Evolutionary conservation across 2,329 filamentous ascomycete species (phyloP), one percentile per base, ranked within the genome.

Genomic region (Beauveria scarabaeidicola): DNA sequence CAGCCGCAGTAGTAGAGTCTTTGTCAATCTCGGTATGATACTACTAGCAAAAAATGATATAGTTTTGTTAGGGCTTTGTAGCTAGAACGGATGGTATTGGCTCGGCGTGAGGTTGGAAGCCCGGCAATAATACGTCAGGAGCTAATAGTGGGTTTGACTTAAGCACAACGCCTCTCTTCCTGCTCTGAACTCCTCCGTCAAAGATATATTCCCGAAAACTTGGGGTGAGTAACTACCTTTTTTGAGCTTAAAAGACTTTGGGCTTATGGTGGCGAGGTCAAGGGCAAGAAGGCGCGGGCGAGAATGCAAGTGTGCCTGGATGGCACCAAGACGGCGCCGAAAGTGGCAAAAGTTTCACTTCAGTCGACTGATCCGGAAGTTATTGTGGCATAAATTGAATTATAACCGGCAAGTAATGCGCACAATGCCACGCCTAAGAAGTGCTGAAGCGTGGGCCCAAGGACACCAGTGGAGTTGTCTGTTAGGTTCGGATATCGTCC

Each of bases 281-380:
- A 36, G n/a, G 13, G 19, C 17, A 11, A 15, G 38, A 47, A 36
- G 23, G 36, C 13, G 11, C 52, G 17, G n/a, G 17, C 43, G 38
- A 36, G 38, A 40, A 46, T 19, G 13, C 7, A 38, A 25, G 47
- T 6, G 44, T 15, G 43, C 44, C 36, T 17, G 17, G 11, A 41
- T 23, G 23, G 23, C 54, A 38, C 23, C 13, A 38, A 29, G 21
- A 23, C 46, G 46, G 19, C 38, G 47, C 25, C 17, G 5, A 21
- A 25, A 23, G 47, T 50, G 38, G 47, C 47, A 51, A 58, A 57
- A 40, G 25, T 36, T 27, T 52, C 55, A 52, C 55, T 52, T 25
- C 25, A 52, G 19, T 27, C 44, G 46, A 36, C 44, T 25, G n/a
- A 51, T 50, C 46, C 54, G 23, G 9, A 23, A 5, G 9, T 3